Base-by-base conservation (phyloP, 129 eudicot species). In the sunflower (Helianthus annuus) region DNA sequence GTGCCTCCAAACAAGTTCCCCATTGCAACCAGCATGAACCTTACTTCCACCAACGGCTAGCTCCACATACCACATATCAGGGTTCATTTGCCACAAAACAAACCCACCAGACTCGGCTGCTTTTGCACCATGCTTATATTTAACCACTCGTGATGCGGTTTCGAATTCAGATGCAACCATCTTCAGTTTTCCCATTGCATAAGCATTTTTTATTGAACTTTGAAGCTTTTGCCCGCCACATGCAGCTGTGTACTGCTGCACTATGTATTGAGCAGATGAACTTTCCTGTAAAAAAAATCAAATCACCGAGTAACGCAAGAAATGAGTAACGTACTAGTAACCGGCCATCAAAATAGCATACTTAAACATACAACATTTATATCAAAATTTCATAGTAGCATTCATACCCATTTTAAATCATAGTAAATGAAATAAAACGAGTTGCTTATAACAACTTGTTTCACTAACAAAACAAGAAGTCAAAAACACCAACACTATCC, bases 51-150 rank as follows among this genome's bases (percentile, higher is more conserved):
- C 90, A 63, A 91, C 95, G 0, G 92, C 91, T 63, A 91, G 89
- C 82, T 91, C 97, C 10, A 91, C 92, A 81, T 91, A 91, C 97
- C 97, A 91, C 97, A 88, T 91, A 64, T 83, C 90, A 7, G 97
- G 95, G 71, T 88, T 82, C 97, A 91, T 91, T 69, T 91, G 97
- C 97, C 97, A 91, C 5, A 91, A 83, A 11, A 91, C 90, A 66
- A 91, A 91, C 12, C 97, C 90, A 38, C 97, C 95, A 2, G 86
- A 64, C 68, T 91, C 95, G 0, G 86, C 89, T 64, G 78, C 83
- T 79, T 80, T 79, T 46, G 81, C 80, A 42, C 77, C 71, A 51
- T 88, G 78, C 73, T 87, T 77, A 44, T 82, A 88, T 80, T 88
- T 91, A 49, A 85, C 69, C 6, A 84, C 86, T 51, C 86, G 75